Percentiles rank a stretch among this genome's conserved stretches.
Evolutionary conservation across 1,139 yeast species (phyloP).

Genomic region (Torulaspora pretoriensis): DNA sequence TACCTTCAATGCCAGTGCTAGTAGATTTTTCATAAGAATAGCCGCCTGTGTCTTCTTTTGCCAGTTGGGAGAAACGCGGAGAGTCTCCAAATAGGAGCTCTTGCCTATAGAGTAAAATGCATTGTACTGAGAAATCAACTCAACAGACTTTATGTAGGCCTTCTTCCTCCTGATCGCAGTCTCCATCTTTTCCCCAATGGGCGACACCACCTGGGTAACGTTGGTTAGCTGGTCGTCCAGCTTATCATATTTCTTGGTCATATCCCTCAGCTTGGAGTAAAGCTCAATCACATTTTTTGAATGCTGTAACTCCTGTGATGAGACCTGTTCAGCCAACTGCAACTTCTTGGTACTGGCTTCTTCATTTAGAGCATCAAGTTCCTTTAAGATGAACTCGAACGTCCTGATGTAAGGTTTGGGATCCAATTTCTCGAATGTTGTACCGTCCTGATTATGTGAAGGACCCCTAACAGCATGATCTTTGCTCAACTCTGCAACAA

Average conservation of each 20-base stretch:
- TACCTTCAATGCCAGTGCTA: conserved; percentile 59
- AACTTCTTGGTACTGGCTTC: conserved; percentile 51
- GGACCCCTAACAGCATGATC: conserved; percentile 50
- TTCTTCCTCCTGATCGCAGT: conserved; percentile 74
- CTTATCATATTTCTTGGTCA: conserved; percentile 45
- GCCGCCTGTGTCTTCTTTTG: conserved; percentile 65
- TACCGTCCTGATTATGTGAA: conserved; percentile 6
- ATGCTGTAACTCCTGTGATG: conserved; percentile 62
- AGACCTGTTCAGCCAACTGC: conserved; percentile 52
- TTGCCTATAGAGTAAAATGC: conserved; percentile 56
- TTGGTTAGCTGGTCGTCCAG: conserved; percentile 59
- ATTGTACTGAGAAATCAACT: conserved; percentile 71
- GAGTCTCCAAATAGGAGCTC: conserved; percentile 57
- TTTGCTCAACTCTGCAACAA: conserved; percentile 76
- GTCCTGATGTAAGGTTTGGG: conserved; percentile 95
- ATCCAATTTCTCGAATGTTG: conserved; percentile 45
- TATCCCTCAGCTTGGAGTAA: conserved; percentile 44
- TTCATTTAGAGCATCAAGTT: conserved; percentile 54
- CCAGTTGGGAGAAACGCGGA: conserved; percentile 39
- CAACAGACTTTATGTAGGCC: conserved; percentile 67
- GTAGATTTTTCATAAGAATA: conserved; percentile 59
- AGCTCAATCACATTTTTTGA: conserved; percentile 60
- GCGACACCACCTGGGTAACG: conserved; percentile 62
- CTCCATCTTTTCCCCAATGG: conserved; percentile 70
- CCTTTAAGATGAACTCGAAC: conserved; percentile 79